A percentile compares a stretch with the other conserved stretches of the same genome.
phyloP scores from a whole-genome alignment of 225 moss, liverwort and hornwort species.

The Marchantia polymorpha region DNA sequence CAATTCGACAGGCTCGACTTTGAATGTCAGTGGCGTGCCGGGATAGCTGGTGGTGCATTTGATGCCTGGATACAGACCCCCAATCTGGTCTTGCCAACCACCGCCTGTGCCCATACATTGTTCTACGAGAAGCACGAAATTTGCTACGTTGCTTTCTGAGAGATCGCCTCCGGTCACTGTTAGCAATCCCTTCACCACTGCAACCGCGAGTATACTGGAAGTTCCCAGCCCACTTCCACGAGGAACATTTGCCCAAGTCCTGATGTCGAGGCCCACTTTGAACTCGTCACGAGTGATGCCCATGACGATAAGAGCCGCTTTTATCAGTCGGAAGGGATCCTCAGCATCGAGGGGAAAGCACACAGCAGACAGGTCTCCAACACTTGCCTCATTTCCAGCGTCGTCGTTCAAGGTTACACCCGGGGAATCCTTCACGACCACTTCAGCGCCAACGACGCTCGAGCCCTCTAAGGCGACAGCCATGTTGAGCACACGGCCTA shows the following conservation, averaged over 20 bases:
- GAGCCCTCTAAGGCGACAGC: slow-evolving; percentile 55
- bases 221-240: slow-evolving; percentile 75
- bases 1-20: slow-evolving; percentile 48
- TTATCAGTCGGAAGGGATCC: slow-evolving; percentile 65
- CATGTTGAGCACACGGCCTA: slow-evolving; percentile 70
- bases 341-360: slow-evolving; percentile 42
- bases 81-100: slow-evolving; percentile 86
- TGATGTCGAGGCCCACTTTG: slow-evolving; percentile 42
- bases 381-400: slow-evolving; percentile 23
- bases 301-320: slow-evolving; percentile 66
- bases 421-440: slow-evolving; percentile 24
- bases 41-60: slow-evolving; percentile 66
- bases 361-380: slow-evolving; percentile 41
- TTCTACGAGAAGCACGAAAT: slow-evolving; percentile 60
- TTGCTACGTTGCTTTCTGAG: slow-evolving; percentile 34
- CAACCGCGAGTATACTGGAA: slow-evolving; percentile 73
- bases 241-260: slow-evolving; percentile 60
- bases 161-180: slow-evolving; percentile 42
- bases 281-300: slow-evolving; percentile 32
- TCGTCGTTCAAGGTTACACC: slow-evolving; percentile 57
- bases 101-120: slow-evolving; percentile 79
- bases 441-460: slow-evolving; percentile 54
- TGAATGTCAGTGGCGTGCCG: slow-evolving; percentile 47
- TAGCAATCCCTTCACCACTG: slow-evolving; percentile 62
- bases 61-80: slow-evolving; percentile 65